Evolutionary conservation across 208 protist species (phyloP).

Genomic region (Crithidia brevicula): DNA sequence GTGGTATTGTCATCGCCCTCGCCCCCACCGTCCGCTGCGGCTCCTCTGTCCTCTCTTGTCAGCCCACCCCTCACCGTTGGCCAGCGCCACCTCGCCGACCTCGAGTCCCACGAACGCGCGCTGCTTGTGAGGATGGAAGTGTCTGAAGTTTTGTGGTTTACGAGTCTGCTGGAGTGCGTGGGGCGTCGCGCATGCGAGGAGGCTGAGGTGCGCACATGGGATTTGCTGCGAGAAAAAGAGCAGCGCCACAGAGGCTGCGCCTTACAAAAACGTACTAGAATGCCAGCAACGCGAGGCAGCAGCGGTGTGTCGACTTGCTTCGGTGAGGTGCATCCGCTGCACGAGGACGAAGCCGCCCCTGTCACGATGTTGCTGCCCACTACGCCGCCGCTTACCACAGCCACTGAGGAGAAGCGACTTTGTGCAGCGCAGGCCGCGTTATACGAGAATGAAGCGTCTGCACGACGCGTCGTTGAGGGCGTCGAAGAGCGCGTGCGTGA

Average conservation of each 20-base stretch:
- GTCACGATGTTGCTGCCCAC: neutral
- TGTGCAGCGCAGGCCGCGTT: too few relatives aligned
- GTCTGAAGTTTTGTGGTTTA: slow-evolving; percentile 15
- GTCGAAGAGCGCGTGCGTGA: slow-evolving; percentile 1
- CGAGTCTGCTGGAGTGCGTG: slow-evolving; percentile 5
- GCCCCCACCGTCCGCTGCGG: neutral
- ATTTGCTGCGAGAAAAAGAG: neutral
- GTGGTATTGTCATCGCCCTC: neutral
- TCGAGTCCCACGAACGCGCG: slow-evolving; percentile 15
- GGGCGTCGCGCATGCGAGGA: slow-evolving; percentile 8
- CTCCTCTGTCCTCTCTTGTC: neutral
- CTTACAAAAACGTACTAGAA: too few relatives aligned
- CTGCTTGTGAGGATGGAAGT: slow-evolving; percentile 5
- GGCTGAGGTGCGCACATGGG: neutral
- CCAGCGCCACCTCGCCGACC: slow-evolving; percentile 11
- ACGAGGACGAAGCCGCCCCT: neutral
- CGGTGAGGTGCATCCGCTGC: neutral
- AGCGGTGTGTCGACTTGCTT: too few relatives aligned
- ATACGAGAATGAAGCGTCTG: too few relatives aligned
- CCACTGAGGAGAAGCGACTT: neutral
- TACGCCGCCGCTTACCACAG: neutral
- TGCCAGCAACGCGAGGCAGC: too few relatives aligned
- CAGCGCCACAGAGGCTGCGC: too few relatives aligned
- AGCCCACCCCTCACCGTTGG: neutral
- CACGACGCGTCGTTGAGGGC: neutral